Percentiles rank a stretch among this genome's conserved stretches.
Conservation (phyloP, 148 eudicot species). For the Oxyria digyna region DNA sequence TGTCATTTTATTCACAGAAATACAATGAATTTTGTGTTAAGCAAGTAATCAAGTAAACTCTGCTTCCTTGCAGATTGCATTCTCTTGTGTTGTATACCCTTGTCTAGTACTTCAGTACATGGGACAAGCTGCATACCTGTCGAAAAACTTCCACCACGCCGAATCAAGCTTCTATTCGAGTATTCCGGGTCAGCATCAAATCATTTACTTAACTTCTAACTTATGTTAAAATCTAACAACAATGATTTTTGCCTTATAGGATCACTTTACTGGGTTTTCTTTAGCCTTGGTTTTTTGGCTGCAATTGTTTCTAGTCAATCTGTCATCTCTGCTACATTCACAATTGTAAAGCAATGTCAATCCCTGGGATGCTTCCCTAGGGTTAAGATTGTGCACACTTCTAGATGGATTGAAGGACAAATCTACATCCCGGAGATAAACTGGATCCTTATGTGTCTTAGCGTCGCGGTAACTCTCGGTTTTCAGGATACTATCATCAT, state of each 20-base stretch:
- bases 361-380: no score
- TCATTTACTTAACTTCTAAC: no score
- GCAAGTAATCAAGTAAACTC: background rate
- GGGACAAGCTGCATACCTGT: constrained; percentile 47
- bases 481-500: constrained; percentile 25
- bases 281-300: constrained; percentile 28
- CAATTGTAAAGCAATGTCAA: constrained; percentile 36
- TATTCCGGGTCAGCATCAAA: constrained; percentile 26
- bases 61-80: constrained; percentile 25
- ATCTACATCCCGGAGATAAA: constrained; percentile 44
- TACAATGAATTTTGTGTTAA: background rate
- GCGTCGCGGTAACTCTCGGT: constrained; percentile 28
- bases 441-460: constrained; percentile 40
- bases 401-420: constrained; percentile 32
- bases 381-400: constrained; percentile 37
- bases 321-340: constrained; percentile 37
- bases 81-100: constrained; percentile 40
- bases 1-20: background rate
- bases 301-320: constrained; percentile 38
- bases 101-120: constrained; percentile 47
- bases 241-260: constrained; percentile 12
- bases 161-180: constrained; percentile 25
- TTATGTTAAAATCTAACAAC: background rate
- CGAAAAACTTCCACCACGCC: constrained; percentile 21
- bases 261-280: constrained; percentile 38